Base-by-base conservation (phyloP, 257 asterid species). In the Craterostigma plantagineum region DNA sequence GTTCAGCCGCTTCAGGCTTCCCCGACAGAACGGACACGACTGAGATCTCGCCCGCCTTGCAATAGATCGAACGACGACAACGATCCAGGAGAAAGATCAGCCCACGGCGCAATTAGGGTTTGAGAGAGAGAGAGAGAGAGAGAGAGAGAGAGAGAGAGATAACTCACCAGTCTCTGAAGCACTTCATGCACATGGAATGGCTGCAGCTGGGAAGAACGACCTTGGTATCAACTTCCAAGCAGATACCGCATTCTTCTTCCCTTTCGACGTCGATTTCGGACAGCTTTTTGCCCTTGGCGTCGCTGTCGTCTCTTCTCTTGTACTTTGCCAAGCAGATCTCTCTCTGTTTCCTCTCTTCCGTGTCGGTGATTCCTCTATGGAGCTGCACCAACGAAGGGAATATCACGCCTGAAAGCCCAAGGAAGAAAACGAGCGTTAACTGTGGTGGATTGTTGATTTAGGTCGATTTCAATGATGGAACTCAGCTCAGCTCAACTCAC, bases 231-330 rank as follows among this genome's bases (percentile, higher is more conserved):
- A 79, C 56, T 61, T 87, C 98, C 95, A 82, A 58, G 65, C 98
- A 87, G 44, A 87, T 87, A 18, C 91, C 95, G 38, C 98, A 87
- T 63, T 87, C 95, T 63, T 87, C 95, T 54, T 79, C 95, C 58
- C 92, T 72, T 67, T 82, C 95, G 2, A 82, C 64, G 27, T 87
- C 95, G 3, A 73, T 79, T 58, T 79, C 95, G 14, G 86, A 69
- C 55, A 76, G 54, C 62, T 87, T 79, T 7, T 23, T 23, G 2
- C 95, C 97, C 59, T 82, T 76, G 46, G 56, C 49, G 64, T 33
- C 72, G 50, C n/a, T n/a, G n/a, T 59, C 91, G 18, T 76, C 79
- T 23, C 63, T 52, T 59, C 65, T 74, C 52, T 37, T 49, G 58
- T 76, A 87, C 46, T 76, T 82, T 34, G 64, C 53, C 17, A 57